Evolutionary conservation across 352 stramenopile genomes (phyloP), one percentile per base, ranked within the genome.

Genomic region (Phytopythium helicoides): DNA sequence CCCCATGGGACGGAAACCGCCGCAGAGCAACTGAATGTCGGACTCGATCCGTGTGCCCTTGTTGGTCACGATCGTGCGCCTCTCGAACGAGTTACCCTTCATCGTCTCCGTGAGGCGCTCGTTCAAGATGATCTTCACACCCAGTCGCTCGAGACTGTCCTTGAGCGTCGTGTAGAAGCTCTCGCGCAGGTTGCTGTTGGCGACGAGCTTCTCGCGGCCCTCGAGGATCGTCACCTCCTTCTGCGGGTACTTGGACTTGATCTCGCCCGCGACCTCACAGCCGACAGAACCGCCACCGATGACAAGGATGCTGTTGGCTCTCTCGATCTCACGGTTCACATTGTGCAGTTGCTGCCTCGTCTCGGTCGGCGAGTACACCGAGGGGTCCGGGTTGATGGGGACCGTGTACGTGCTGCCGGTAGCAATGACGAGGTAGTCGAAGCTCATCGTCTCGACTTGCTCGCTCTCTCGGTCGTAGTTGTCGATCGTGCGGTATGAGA

Each of bases 171-270:
- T 47, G 37, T 66, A 56, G 52, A 87, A 87, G 56, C 78, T 84
- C 38, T 86, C 64, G 9, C 44, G 45, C 6, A 89, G 44, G 3
- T 77, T 64, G 53, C 70, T 66, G 18, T 38, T 54, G 0, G 51
- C 52, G 16, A 84, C 28, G 23, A 85, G 58, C 38, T 66, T 51
- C 0, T 63, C 52, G 3, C 50, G 44, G 12, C 42, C 54, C n/a
- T 85, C 64, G 23, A 86, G 31, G 40, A 88, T 76, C 28, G 65
- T 86, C 16, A 86, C 70, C n/a, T 42, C 46, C 51, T 88, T 88
- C 21, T n/a, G 33, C 2, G 77, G 67, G 60, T 70, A 77, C 45
- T 71, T 68, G 28, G 50, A 19, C 5, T 55, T 59, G 47, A 86
- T 82, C 23, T 83, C 73, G 10, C 57, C 77, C 0, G 75, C 77